phyloP scores from a whole-genome alignment of 257 asterid species.

The Solanum virginianum region DNA sequence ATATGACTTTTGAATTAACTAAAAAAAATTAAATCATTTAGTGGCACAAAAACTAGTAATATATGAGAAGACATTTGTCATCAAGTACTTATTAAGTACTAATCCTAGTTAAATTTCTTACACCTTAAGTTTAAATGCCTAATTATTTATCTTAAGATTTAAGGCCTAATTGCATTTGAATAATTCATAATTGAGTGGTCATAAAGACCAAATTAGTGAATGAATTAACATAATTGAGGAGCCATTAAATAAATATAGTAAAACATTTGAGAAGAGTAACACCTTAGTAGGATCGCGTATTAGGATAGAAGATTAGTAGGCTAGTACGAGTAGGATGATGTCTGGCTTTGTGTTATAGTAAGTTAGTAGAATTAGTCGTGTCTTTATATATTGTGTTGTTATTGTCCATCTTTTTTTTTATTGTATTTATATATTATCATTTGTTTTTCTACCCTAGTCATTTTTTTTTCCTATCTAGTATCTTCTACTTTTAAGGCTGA shows the following conservation, averaged over 20 bases:
- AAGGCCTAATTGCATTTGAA: neutral
- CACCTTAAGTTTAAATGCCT: neutral
- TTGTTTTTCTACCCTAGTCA: no score
- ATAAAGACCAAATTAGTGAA: neutral
- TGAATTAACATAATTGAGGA: neutral
- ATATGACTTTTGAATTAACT: neutral
- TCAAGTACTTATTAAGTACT: neutral
- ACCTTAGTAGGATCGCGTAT: neutral
- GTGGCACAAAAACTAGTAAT: neutral
- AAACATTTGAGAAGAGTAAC: neutral
- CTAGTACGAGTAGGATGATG: no score
- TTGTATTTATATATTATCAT: no score
- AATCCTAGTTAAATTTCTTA: neutral
- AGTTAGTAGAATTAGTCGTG: no score
- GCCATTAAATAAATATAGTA: neutral
- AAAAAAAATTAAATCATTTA: neutral
- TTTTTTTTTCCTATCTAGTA: no score
- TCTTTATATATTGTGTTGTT: no score
- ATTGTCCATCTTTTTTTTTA: no score
- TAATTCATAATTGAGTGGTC: neutral
- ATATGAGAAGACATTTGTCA: neutral
- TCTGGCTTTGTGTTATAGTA: no score
- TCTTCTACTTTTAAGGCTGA: no score
- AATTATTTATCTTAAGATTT: neutral
- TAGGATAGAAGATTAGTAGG: no score